Evolutionary conservation across 2,329 filamentous ascomycete species (phyloP).

Genomic region (Colletotrichum godetiae): DNA sequence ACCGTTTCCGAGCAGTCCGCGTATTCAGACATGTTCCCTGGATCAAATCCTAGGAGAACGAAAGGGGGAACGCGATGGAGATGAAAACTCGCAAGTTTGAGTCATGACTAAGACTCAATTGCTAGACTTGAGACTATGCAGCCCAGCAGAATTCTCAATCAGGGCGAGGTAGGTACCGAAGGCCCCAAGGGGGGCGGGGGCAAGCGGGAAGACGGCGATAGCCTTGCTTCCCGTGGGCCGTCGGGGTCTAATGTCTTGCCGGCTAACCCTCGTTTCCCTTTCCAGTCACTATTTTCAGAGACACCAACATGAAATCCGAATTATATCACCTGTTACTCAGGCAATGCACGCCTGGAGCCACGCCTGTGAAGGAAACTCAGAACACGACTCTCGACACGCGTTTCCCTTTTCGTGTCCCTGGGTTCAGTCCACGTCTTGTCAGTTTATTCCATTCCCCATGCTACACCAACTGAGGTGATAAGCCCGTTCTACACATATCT

Average conservation of each 20-base stretch:
- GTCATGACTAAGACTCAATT: neutral
- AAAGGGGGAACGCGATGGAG: neutral
- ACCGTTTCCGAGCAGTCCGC: constrained; percentile 7
- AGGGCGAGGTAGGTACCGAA: neutral
- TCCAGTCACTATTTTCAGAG: neutral
- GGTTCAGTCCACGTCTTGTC: neutral
- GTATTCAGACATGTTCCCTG: constrained; percentile 1
- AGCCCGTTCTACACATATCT: neutral
- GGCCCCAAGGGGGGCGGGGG: neutral
- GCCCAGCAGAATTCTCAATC: neutral
- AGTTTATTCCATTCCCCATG: neutral
- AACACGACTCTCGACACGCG: neutral
- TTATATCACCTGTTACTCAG: neutral
- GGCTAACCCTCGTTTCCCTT: neutral
- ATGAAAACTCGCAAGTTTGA: neutral
- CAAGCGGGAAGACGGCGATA: neutral
- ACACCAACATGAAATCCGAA: neutral
- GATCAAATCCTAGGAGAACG: neutral
- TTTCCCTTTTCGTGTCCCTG: neutral
- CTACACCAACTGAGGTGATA: neutral
- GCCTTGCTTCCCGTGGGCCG: constrained; percentile 9
- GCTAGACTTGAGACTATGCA: neutral
- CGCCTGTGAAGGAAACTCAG: neutral
- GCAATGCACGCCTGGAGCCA: neutral
- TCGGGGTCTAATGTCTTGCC: neutral